phyloP scores from a whole-genome alignment of 202 grass and related monocot genomes.

The Saccharum hybrid region DNA sequence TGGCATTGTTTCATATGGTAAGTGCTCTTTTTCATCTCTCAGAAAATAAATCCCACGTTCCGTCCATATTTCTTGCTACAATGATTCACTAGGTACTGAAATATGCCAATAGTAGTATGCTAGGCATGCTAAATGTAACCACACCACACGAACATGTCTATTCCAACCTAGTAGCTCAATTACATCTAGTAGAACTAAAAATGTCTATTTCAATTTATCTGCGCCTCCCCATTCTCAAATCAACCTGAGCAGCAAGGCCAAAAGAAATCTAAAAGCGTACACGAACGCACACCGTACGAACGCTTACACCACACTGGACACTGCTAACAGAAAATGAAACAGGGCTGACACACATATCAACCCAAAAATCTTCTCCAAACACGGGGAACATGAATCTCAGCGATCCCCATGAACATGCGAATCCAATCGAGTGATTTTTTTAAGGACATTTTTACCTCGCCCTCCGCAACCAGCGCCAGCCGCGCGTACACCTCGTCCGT shows the following conservation, averaged over 20 bases:
- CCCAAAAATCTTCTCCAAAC: constrained; percentile 21
- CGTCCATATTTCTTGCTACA: not conserved
- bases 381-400: not conserved
- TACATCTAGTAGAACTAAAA: not conserved
- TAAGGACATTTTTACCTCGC: constrained; percentile 56
- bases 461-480: constrained; percentile 71
- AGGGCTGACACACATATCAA: not conserved
- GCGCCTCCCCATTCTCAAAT: not conserved
- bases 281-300: not conserved
- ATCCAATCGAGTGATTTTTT: not conserved
- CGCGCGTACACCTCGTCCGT: constrained; percentile 91
- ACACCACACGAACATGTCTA: not conserved
- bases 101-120: not conserved
- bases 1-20: not conserved
- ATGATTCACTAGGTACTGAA: not conserved
- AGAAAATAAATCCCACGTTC: not conserved
- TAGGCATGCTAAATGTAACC: constrained; percentile 18
- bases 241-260: not conserved
- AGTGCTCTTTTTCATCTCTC: not conserved
- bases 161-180: not conserved
- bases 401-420: not conserved
- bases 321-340: not conserved
- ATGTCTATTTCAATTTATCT: not conserved
- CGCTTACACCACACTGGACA: not conserved
- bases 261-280: constrained; percentile 26